Evolutionary conservation across 2,329 filamentous ascomycete species (phyloP), one percentile per base, ranked within the genome.

Genomic region (Xylaria sp.): DNA sequence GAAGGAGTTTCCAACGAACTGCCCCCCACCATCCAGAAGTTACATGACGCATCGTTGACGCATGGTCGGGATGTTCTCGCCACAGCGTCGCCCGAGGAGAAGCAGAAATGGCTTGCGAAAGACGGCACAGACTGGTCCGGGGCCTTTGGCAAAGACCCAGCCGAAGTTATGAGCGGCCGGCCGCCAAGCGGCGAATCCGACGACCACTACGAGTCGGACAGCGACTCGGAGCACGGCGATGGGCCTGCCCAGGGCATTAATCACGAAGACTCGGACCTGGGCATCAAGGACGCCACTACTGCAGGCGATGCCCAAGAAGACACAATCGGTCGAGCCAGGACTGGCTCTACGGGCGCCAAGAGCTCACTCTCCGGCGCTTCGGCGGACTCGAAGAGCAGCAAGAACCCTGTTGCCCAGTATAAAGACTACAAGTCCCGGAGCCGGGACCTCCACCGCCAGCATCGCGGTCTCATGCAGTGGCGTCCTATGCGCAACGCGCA

Each of bases 391-490:
- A 37, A 29, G 4, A 29, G 31, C 15, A 79, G 77, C 69, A 83
- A 79, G 70, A 86, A 86, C 66, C 86, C 85, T 0, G 76, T 86
- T 62, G 80, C 80, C 67, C 79, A 83, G 67, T 81, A 83, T 72
- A 87, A 87, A 73, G 83, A 89, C 21, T 87, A 90, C 73, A 87
- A 87, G 69, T 81, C 82, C 58, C 84, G 87, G 64, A 92, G 89
- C 72, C 87, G 90, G 65, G 87, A 90, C 46, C 82, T 97, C 73
- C 90, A 93, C 74, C 86, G 93, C 0, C 92, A 93, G 78, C 93
- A 97, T 69, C 84, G 93, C 10, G 94, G 94, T 0, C 71, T 97
- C 73, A 96, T 97, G 92, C 94, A 98, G 76, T 98, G 93, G 93
- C 91, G 88, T 72, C 93, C 94, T 0, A 90, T 93, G 74, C 84